Conservation (phyloP, 2,329 filamentous ascomycete genomes). For the Ophiostoma australiae region DNA sequence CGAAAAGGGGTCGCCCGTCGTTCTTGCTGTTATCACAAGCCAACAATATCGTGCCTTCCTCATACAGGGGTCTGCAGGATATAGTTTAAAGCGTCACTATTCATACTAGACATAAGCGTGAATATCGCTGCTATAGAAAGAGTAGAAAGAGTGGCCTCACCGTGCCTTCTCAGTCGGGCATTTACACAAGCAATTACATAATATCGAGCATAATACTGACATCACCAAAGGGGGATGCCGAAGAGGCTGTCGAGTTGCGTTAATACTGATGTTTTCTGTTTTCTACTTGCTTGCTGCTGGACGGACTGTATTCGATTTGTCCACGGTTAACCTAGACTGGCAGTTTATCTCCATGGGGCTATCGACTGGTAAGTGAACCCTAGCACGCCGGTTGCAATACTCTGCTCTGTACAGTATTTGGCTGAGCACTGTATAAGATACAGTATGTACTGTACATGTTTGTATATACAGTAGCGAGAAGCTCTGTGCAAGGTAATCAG, state of each 20-base stretch:
- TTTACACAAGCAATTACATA: not conserved
- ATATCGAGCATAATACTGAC: not conserved
- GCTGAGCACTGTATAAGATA: not conserved
- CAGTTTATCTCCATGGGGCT: slow-evolving; percentile 10
- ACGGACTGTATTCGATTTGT: not conserved
- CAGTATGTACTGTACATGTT: no score
- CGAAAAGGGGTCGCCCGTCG: not conserved
- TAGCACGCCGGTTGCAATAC: not conserved
- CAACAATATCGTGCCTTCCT: not conserved
- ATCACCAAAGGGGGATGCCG: not conserved
- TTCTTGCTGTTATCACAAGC: not conserved
- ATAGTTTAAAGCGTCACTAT: no score
- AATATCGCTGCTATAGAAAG: not conserved
- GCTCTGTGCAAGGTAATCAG: not conserved
- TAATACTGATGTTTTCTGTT: no score
- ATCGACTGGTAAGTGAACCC: not conserved
- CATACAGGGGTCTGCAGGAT: not conserved
- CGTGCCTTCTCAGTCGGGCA: not conserved
- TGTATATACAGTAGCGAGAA: not conserved
- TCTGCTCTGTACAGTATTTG: not conserved
- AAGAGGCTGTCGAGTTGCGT: not conserved
- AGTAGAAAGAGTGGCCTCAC: not conserved
- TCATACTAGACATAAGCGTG: no score
- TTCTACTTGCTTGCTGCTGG: not conserved
- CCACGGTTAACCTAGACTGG: not conserved